Evolutionary conservation across 2,329 filamentous ascomycete species (phyloP).

Genomic region (Diaporthe humulicola): DNA sequence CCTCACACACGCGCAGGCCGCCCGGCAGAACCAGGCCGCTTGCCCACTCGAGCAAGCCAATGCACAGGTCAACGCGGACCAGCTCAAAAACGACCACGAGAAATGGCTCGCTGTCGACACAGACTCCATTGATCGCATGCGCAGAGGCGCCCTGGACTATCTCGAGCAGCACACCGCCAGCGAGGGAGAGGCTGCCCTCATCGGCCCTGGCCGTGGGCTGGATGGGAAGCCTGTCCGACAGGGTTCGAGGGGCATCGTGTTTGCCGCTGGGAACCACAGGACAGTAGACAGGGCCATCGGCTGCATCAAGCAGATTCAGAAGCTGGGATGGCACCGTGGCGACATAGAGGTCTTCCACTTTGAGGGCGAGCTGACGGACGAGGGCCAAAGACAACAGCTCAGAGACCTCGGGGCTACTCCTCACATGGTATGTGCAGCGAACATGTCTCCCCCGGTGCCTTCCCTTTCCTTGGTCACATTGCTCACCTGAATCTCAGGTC

Average conservation of each 20-base stretch:
- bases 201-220: slow-evolving; percentile 30
- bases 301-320: slow-evolving; percentile 34
- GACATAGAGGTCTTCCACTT: slow-evolving; percentile 39
- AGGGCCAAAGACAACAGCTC: slow-evolving; percentile 24
- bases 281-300: slow-evolving; percentile 34
- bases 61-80: slow-evolving; percentile 37
- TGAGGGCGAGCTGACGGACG: slow-evolving; percentile 37
- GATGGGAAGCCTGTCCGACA: slow-evolving; percentile 6
- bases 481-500: slow-evolving; percentile 20
- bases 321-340: slow-evolving; percentile 36
- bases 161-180: slow-evolving; percentile 25
- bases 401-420: slow-evolving; percentile 31
- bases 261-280: slow-evolving; percentile 37
- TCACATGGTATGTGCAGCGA: slow-evolving; percentile 26
- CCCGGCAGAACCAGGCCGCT: slow-evolving; percentile 33
- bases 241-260: slow-evolving; percentile 36
- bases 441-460: too few relatives aligned
- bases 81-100: slow-evolving; percentile 34
- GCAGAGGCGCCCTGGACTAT: slow-evolving; percentile 27
- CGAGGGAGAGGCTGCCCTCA: slow-evolving; percentile 28
- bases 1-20: slow-evolving; percentile 34
- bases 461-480: not conserved
- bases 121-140: slow-evolving; percentile 26
- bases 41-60: slow-evolving; percentile 34
- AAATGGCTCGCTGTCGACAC: slow-evolving; percentile 30